Evolutionary conservation across 768 basidiomycete species (phyloP).

Genomic region (Suillus variegatus): DNA sequence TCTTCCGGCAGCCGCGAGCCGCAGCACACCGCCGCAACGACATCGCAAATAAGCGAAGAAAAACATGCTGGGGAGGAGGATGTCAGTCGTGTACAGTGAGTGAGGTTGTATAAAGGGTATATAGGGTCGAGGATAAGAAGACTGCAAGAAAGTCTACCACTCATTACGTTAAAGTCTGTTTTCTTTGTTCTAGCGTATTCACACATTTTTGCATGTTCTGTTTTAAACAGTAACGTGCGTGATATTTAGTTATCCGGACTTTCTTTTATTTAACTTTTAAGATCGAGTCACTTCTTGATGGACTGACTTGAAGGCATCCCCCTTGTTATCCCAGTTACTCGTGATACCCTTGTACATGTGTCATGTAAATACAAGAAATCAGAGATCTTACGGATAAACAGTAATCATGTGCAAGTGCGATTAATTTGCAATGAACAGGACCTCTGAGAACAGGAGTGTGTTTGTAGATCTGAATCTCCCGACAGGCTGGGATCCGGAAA

Average conservation of each 20-base stretch:
- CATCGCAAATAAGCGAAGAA: slow-evolving; percentile 32
- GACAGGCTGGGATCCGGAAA: no score
- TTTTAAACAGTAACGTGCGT: neutral
- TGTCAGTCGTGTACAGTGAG: neutral
- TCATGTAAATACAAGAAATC: neutral
- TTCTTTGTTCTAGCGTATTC: neutral
- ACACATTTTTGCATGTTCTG: neutral
- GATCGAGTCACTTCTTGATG: neutral
- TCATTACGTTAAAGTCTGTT: neutral
- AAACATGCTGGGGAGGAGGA: slow-evolving; percentile 12
- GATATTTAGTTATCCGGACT: neutral
- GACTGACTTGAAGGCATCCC: neutral
- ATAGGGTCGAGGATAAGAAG: neutral
- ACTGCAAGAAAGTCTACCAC: neutral
- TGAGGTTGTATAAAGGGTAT: neutral
- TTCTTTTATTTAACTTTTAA: neutral
- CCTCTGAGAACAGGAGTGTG: no score
- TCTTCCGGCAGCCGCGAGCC: slow-evolving; percentile 37
- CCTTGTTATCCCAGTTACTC: neutral
- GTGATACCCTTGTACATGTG: neutral
- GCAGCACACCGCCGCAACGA: slow-evolving; percentile 26
- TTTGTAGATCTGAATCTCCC: no score
- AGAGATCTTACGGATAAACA: no score
- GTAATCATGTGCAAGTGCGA: no score
- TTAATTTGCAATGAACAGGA: no score